A percentile compares a stretch with the other conserved stretches of the same genome.
Conservation (phyloP, 2,329 filamentous ascomycete genomes). For the Penicillium rolfsii region DNA sequence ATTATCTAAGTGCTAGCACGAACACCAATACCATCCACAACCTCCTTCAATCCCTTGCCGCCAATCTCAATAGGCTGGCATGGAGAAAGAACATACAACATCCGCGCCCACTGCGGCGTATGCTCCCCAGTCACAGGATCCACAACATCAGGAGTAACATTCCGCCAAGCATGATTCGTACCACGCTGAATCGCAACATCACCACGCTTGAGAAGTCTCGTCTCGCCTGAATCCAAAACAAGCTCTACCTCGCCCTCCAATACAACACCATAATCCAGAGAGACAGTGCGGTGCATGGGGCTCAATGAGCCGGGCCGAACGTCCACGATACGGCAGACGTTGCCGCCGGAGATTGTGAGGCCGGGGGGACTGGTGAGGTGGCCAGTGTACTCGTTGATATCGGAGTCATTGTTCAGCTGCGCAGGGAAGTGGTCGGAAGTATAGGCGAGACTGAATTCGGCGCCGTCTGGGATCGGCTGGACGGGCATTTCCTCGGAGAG, state of each 20-base stretch:
- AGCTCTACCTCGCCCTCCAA: constrained; percentile 19
- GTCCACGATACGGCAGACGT: constrained; percentile 22
- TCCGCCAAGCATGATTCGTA: constrained; percentile 46
- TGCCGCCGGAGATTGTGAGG: constrained; percentile 40
- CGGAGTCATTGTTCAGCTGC: constrained; percentile 50
- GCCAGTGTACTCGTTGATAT: constrained; percentile 51
- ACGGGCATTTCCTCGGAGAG: constrained; percentile 31
- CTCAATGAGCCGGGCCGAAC: constrained; percentile 6
- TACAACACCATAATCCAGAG: constrained; percentile 20
- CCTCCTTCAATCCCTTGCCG: constrained; percentile 31
- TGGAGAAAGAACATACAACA: constrained; percentile 35
- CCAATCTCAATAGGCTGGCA: constrained; percentile 32
- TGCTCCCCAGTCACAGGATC: constrained; percentile 10
- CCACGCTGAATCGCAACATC: constrained; percentile 58
- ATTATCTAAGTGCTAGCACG: constrained; percentile 24
- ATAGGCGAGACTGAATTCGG: constrained; percentile 55
- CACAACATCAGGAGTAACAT: constrained; percentile 31
- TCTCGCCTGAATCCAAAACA: constrained; percentile 54
- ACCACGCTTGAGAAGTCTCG: constrained; percentile 50
- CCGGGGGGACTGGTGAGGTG: constrained; percentile 54
- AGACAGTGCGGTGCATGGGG: constrained; percentile 21
- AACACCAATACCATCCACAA: constrained; percentile 33
- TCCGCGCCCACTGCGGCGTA: constrained; percentile 30
- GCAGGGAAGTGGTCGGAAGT: constrained; percentile 54
- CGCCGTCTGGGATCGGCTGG: constrained; percentile 41